Base-by-base conservation (phyloP, 1,139 yeast genomes). In the Lodderomyces margitis region DNA sequence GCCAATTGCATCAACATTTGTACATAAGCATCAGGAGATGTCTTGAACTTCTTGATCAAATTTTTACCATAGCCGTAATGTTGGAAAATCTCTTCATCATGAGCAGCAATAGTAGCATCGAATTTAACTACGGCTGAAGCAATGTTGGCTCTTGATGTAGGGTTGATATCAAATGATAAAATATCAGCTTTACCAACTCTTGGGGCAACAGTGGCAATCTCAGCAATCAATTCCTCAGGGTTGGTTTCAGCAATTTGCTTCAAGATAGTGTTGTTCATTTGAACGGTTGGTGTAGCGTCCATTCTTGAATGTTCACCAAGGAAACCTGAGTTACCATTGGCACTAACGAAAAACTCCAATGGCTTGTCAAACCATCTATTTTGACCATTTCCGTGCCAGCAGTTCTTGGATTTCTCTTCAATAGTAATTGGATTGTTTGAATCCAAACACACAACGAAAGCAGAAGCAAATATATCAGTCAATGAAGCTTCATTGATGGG, bases 251-350 rank as follows among this genome's bases (percentile, higher is more conserved):
- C 49, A 47, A 87, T 68, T 54, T 80, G 78, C 41, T 74, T 74
- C 52, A 81, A 74, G 39, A 91, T 75, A 58, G 75, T 82, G 66
- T 88, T 91, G 66, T 91, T 91, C 68, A 92, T 69, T 56, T 91
- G 83, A 55, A 87, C 82, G 30, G 96, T 92, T 56, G 97, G 96
- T 16, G 97, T 88, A 49, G 98, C 98, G 64, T 92, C 98, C 98
- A 92, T 92, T 74, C 80, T 86, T 25, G 97, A 88, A 70, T 92
- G 98, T 68, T 92, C 98, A 48, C 96, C 98, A 59, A 89, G 69
- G 71, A 89, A 91, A 1, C 97, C 98, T 16, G 96, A 87, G 52
- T 81, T 75, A 48, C 95, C 96, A 62, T 88, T 89, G 50, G 81
- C 83, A 49, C 86, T 71, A 43, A 92, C 80, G 51, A 89, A 78